Percentiles rank a stretch among this genome's conserved stretches.
phyloP scores from a whole-genome alignment of 139 green algal species.

The Haematococcus lacustris region DNA sequence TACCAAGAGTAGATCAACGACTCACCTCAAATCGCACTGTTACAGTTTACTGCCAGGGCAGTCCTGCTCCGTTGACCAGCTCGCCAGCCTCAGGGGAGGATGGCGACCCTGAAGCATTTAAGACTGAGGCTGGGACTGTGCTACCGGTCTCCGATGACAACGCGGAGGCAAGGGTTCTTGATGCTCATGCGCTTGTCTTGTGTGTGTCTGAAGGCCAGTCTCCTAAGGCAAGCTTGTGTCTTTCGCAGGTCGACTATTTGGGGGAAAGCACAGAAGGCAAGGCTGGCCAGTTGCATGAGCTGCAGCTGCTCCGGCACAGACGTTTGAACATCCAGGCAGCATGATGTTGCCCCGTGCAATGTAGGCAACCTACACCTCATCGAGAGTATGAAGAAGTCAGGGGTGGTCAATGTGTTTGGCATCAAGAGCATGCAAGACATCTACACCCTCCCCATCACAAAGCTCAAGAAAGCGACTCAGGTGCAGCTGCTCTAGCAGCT shows the following conservation, averaged over 20 bases:
- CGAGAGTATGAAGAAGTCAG: conserved; percentile 14
- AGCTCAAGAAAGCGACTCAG: conserved; percentile 31
- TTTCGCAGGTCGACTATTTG: conserved; percentile 62
- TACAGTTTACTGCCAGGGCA: too few relatives aligned
- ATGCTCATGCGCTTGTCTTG: too few relatives aligned
- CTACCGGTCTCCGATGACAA: conserved; percentile 48
- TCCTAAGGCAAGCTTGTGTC: background rate
- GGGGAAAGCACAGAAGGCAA: conserved; percentile 63
- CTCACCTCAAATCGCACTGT: too few relatives aligned
- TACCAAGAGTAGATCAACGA: too few relatives aligned
- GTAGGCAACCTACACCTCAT: conserved; percentile 71
- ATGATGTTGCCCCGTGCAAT: too few relatives aligned
- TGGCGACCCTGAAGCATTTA: conserved; percentile 39
- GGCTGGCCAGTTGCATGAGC: too few relatives aligned
- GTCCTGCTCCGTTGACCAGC: too few relatives aligned
- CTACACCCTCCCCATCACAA: conserved; percentile 22
- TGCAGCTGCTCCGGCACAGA: too few relatives aligned
- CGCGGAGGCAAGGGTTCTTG: conserved; percentile 30
- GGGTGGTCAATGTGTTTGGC: conserved; percentile 50
- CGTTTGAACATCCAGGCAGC: too few relatives aligned
- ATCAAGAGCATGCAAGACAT: conserved; percentile 47
- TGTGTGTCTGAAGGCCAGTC: background rate
- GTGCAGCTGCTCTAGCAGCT: conserved; percentile 5
- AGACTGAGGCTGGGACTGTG: conserved; percentile 44
- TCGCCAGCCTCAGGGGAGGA: too few relatives aligned